Conservation (phyloP, 768 basidiomycete species). For the Trametes meyenii region DNA sequence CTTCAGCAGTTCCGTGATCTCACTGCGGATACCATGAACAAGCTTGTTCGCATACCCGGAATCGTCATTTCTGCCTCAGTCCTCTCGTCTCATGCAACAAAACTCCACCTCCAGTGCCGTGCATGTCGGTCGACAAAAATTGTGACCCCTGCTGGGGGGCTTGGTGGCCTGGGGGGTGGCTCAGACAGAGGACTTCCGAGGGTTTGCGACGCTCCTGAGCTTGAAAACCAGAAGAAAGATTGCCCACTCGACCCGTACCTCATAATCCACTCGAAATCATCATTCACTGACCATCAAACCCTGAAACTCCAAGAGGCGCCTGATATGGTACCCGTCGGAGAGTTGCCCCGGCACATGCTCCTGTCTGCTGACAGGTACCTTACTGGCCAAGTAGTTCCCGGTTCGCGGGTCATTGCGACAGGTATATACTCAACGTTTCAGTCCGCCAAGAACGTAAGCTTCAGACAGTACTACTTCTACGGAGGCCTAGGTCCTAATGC, state of each 20-base stretch:
- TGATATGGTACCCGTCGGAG: conserved; percentile 99
- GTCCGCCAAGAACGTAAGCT: conserved; percentile 76
- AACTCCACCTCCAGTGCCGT: conserved; percentile 90
- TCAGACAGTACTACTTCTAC: background rate
- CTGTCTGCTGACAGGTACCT: conserved; percentile 89
- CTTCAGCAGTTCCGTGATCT: conserved; percentile 93
- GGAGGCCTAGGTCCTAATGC: background rate
- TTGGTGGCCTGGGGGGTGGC: conserved; percentile 88
- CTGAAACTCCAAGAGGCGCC: conserved; percentile 98
- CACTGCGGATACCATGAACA: conserved; percentile 92
- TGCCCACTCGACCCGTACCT: conserved; percentile 96
- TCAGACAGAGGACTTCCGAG: conserved; percentile 85
- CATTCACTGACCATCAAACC: conserved; percentile 94
- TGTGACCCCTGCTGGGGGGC: conserved; percentile 73
- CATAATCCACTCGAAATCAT: conserved; percentile 91
- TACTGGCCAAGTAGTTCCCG: conserved; percentile 92
- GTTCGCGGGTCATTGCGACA: conserved; percentile 92
- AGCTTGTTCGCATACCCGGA: conserved; percentile 94
- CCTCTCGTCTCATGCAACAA: conserved; percentile 90
- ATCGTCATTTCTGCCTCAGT: conserved; percentile 98
- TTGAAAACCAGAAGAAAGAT: conserved; percentile 87
- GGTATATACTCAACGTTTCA: conserved; percentile 98
- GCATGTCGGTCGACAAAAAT: conserved; percentile 81
- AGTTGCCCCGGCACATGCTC: conserved; percentile 93
- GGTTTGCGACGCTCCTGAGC: conserved; percentile 78